Evolutionary conservation across 441 rosid species (phyloP).

Genomic region (Gossypium gossypioides): DNA sequence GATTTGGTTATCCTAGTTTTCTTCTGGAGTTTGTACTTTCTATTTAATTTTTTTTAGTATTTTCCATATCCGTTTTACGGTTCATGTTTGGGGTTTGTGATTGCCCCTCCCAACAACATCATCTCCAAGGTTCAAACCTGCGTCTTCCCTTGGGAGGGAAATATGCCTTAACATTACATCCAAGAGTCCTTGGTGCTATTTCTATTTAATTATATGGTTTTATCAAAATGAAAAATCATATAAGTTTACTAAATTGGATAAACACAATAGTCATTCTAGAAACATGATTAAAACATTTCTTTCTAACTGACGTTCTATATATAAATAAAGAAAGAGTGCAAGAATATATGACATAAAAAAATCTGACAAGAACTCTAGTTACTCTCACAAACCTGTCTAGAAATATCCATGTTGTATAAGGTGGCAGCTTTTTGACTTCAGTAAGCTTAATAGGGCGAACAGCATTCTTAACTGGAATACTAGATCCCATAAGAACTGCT

Average conservation of each 20-base stretch:
- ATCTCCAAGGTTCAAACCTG: no score
- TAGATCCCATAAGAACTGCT: conserved; percentile 62
- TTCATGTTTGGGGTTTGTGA: no score
- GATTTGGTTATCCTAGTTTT: no score
- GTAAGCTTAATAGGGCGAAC: conserved; percentile 70
- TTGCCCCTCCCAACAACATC: no score
- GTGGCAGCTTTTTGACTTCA: conserved; percentile 70
- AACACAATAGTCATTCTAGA: not conserved
- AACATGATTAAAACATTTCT: not conserved
- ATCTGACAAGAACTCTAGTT: not conserved
- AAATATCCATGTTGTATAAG: conserved; percentile 94
- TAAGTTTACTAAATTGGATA: not conserved
- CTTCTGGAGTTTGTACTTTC: no score
- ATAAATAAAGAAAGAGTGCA: not conserved
- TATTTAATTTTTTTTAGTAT: not conserved
- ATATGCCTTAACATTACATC: no score
- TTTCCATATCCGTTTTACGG: not conserved
- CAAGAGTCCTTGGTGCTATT: no score
- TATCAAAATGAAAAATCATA: not conserved
- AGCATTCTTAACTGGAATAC: conserved; percentile 65
- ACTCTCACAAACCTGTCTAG: conserved; percentile 66
- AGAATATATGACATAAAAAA: not conserved
- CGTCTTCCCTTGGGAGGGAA: no score
- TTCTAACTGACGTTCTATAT: not conserved
- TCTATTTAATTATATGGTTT: no score